A percentile compares a stretch with the other conserved stretches of the same genome.
phyloP scores from a whole-genome alignment of 345 rosid species.

The Salix udensis region DNA sequence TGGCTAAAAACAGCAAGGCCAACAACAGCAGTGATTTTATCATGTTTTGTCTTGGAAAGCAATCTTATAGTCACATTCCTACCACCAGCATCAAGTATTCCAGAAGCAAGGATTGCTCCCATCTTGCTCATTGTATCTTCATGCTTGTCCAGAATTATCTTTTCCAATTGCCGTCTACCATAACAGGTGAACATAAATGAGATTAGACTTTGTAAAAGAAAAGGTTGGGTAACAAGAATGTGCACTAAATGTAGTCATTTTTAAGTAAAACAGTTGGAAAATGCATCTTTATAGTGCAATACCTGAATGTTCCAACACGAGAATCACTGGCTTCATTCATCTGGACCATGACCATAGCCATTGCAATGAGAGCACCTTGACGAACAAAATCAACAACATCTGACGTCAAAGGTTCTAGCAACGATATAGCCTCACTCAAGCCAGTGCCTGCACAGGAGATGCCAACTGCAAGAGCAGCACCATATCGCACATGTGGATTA shows the following conservation, averaged over 20 bases:
- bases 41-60: constrained; percentile 94
- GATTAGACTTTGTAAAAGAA: neutral
- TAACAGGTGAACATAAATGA: neutral
- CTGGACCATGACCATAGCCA: constrained; percentile 99
- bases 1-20: constrained; percentile 99
- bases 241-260: neutral
- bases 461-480: constrained; percentile 99
- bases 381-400: constrained; percentile 99
- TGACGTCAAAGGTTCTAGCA: constrained; percentile 93
- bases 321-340: constrained; percentile 93
- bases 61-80: constrained; percentile 91
- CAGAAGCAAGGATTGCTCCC: constrained; percentile 98
- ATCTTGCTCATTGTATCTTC: constrained; percentile 99
- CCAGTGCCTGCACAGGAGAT: constrained; percentile 99
- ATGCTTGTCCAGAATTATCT: constrained; percentile 90
- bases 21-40: constrained; percentile 89
- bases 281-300: neutral
- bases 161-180: constrained; percentile 83
- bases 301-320: constrained; percentile 97
- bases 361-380: constrained; percentile 98
- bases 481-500: constrained; percentile 98
- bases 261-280: neutral
- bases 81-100: constrained; percentile 99
- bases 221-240: neutral
- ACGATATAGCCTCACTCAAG: constrained; percentile 95